Conservation (phyloP, 202 grass and related monocot species). For the Musa balbisiana region DNA sequence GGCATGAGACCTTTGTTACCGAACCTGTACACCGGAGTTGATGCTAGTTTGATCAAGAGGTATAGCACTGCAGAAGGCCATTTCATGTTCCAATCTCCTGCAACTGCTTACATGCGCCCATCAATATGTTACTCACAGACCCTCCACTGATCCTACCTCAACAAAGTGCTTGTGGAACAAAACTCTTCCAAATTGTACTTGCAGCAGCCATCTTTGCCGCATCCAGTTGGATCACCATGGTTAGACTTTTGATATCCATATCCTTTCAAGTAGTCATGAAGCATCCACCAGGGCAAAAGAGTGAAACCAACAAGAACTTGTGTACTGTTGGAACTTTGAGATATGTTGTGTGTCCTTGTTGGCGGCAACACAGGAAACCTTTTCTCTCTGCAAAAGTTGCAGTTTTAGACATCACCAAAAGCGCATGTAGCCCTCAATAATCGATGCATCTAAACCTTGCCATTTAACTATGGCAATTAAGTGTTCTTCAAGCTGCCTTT, state of each 20-base stretch:
- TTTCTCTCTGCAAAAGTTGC: neutral
- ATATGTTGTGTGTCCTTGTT: neutral
- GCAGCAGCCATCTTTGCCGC: neutral
- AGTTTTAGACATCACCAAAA: neutral
- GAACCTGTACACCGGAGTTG: slow-evolving; percentile 32
- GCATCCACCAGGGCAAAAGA: too few species aligned
- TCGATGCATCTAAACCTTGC: neutral
- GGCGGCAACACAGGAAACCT: neutral
- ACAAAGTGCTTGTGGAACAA: neutral
- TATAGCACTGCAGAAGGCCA: slow-evolving; percentile 30
- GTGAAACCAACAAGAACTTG: too few species aligned
- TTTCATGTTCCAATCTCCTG: neutral
- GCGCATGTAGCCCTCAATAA: neutral
- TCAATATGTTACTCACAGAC: neutral
- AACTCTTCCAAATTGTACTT: neutral
- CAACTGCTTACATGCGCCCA: neutral
- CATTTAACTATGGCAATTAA: too few species aligned
- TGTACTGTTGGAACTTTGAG: neutral
- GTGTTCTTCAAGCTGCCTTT: too few species aligned
- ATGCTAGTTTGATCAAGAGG: slow-evolving; percentile 39
- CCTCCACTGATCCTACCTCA: neutral
- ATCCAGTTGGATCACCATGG: too few species aligned
- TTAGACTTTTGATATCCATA: neutral
- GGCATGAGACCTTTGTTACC: slow-evolving; percentile 26
- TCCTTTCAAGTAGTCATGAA: too few species aligned